A percentile compares a stretch with the other conserved stretches of the same genome.
phyloP scores from a whole-genome alignment of 192 early-diverging fungal genomes.

The Backusella tarrabulga region DNA sequence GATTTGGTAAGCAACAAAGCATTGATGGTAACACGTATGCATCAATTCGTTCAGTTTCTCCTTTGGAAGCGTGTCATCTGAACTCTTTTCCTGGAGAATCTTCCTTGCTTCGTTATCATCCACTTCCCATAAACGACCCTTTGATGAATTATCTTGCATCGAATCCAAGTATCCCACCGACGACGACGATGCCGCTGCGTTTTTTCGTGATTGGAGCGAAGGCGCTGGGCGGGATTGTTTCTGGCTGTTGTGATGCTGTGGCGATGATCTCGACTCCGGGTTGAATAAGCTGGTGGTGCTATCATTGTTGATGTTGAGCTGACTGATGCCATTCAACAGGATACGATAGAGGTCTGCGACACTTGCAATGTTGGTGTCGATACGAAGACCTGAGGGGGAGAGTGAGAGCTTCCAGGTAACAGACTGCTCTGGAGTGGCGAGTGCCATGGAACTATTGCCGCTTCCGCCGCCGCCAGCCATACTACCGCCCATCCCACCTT shows the following conservation, averaged over 20 bases:
- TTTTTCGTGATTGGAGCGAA: neutral
- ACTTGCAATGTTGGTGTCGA: constrained; percentile 44
- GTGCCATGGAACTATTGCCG: neutral
- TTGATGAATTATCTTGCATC: neutral
- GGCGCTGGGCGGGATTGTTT: neutral
- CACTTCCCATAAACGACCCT: constrained; percentile 40
- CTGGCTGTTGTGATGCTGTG: neutral
- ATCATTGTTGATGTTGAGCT: constrained; percentile 41
- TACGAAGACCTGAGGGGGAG: constrained; percentile 40
- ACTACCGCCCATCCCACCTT: neutral
- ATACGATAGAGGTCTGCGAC: constrained; percentile 42
- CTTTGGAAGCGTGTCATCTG: constrained; percentile 28
- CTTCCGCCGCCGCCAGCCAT: neutral
- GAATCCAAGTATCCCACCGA: neutral
- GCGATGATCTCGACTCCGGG: constrained; percentile 29
- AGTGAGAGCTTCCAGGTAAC: constrained; percentile 40
- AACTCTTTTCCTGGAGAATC: constrained; percentile 32
- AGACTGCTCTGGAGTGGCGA: constrained; percentile 8
- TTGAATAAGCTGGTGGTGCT: constrained; percentile 37
- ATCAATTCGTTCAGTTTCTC: constrained; percentile 31
- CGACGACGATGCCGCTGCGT: neutral
- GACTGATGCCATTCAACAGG: constrained; percentile 40
- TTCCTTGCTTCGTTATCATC: constrained; percentile 36
- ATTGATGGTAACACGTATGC: constrained; percentile 32
- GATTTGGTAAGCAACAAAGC: constrained; percentile 40